phyloP scores from a whole-genome alignment of 2,329 filamentous ascomycete species.

The Aspergillus alliaceus region DNA sequence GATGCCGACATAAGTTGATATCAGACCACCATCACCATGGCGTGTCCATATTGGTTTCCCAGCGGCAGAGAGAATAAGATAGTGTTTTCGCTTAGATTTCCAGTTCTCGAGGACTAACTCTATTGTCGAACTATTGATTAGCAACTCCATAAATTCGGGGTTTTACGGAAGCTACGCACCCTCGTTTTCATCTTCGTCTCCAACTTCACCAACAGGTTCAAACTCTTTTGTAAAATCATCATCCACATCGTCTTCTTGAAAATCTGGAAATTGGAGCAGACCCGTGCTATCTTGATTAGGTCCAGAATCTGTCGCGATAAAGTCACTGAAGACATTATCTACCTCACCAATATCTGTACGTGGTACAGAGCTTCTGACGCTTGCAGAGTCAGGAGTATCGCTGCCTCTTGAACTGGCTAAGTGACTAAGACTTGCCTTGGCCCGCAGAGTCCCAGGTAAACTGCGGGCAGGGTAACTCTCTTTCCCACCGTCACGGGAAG shows the following conservation, averaged over 20 bases:
- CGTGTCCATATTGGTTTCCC: constrained; percentile 97
- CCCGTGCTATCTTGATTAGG: constrained; percentile 39
- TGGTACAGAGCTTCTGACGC: constrained; percentile 52
- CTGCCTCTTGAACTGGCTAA: constrained; percentile 50
- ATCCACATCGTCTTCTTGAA: constrained; percentile 54
- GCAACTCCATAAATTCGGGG: not conserved
- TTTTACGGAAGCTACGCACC: constrained; percentile 39
- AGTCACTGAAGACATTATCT: constrained; percentile 77
- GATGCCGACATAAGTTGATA: constrained; percentile 92
- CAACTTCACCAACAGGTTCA: constrained; percentile 63
- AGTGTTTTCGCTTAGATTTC: constrained; percentile 95
- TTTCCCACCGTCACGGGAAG: constrained; percentile 68
- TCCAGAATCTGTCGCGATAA: constrained; percentile 48
- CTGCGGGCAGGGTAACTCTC: constrained; percentile 56
- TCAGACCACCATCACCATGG: constrained; percentile 84
- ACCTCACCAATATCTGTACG: constrained; percentile 67
- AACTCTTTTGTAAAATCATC: constrained; percentile 75
- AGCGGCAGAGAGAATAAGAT: constrained; percentile 91
- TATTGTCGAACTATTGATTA: constrained; percentile 15
- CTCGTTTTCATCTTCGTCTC: constrained; percentile 56
- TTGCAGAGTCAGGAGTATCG: constrained; percentile 51
- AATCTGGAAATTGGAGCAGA: constrained; percentile 35
- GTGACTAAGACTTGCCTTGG: constrained; percentile 40
- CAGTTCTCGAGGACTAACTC: constrained; percentile 65
- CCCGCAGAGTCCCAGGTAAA: constrained; percentile 30